phyloP scores from a whole-genome alignment of 495 filamentous ascomycete genomes.

The Xylaria acuta region DNA sequence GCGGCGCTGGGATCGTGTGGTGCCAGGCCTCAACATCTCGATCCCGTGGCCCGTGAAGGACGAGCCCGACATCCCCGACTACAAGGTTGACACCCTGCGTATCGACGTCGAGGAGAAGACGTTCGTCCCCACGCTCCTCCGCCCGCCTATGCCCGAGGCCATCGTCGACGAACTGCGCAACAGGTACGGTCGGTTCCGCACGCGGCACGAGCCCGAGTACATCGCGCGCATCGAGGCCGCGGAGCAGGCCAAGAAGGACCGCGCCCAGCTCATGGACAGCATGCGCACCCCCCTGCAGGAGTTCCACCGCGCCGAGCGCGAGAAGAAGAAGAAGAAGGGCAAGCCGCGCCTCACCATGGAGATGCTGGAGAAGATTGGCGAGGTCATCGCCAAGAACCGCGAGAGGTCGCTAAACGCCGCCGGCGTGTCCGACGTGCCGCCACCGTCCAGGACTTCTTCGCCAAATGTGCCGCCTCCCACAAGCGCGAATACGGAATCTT shows the following conservation, averaged over 20 bases:
- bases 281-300: slow-evolving; percentile 63
- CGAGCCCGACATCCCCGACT: slow-evolving; percentile 56
- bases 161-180: slow-evolving; percentile 89
- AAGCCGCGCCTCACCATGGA: slow-evolving; percentile 61
- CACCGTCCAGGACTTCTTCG: neutral
- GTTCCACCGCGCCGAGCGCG: slow-evolving; percentile 52
- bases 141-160: slow-evolving; percentile 75
- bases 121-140: slow-evolving; percentile 74
- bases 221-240: slow-evolving; percentile 66
- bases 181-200: slow-evolving; percentile 83
- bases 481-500: slow-evolving; percentile 19
- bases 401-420: slow-evolving; percentile 42
- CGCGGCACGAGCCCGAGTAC: slow-evolving; percentile 75
- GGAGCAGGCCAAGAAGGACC: slow-evolving; percentile 63
- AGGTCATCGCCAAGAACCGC: slow-evolving; percentile 66
- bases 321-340: slow-evolving; percentile 50
- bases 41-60: slow-evolving; percentile 76
- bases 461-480: slow-evolving; percentile 1
- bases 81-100: slow-evolving; percentile 72
- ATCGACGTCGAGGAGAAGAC: slow-evolving; percentile 76
- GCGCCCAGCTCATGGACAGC: slow-evolving; percentile 57
- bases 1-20: slow-evolving; percentile 54
- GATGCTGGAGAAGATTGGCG: slow-evolving; percentile 70
- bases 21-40: slow-evolving; percentile 65
- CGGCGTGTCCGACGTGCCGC: slow-evolving; percentile 28